Percentiles rank a stretch among this genome's conserved stretches.
These are phyloP conservation scores for Wallacemonas sp. DNA, from an alignment of 208 protist species.

Conservation along the genomic window DNA sequence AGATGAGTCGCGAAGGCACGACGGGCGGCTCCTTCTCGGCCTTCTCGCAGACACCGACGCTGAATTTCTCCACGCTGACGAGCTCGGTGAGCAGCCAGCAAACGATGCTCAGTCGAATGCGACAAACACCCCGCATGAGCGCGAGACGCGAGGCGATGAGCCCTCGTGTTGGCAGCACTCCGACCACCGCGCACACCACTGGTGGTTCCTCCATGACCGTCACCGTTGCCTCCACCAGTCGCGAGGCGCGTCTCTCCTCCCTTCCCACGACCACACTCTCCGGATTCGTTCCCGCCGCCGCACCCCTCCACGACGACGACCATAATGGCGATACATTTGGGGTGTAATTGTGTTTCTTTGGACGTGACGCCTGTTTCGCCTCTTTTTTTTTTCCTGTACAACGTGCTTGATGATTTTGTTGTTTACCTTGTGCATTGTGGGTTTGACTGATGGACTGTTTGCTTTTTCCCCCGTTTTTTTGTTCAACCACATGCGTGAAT, in stretches of 20 bases:
- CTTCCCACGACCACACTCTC: background rate
- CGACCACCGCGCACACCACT: background rate
- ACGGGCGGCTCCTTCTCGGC: background rate
- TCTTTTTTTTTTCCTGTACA: too few relatives aligned
- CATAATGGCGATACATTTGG: background rate
- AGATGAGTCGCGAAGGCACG: background rate
- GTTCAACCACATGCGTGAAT: too few relatives aligned
- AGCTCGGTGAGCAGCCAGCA: slow-evolving; percentile 6
- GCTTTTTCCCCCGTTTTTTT: too few relatives aligned
- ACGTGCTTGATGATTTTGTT: background rate
- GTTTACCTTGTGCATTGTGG: too few relatives aligned
- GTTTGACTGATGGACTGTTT: too few relatives aligned
- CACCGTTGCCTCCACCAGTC: slow-evolving; percentile 7
- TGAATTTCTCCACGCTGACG: slow-evolving; percentile 5
- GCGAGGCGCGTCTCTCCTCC: background rate
- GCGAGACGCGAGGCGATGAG: background rate
- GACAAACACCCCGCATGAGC: slow-evolving; percentile 21
- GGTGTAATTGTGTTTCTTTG: background rate
- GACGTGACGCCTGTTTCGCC: too few relatives aligned
- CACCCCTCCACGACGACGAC: background rate
- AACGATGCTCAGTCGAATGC: slow-evolving; percentile 22
- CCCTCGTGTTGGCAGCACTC: background rate
- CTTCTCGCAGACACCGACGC: slow-evolving; percentile 1
- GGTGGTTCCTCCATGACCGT: slow-evolving; percentile 1
- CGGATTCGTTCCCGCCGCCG: too few relatives aligned